These are phyloP conservation scores for Fusarium kyushuense DNA, from an alignment of 2,329 filamentous ascomycete species.

Conservation along the genomic window DNA sequence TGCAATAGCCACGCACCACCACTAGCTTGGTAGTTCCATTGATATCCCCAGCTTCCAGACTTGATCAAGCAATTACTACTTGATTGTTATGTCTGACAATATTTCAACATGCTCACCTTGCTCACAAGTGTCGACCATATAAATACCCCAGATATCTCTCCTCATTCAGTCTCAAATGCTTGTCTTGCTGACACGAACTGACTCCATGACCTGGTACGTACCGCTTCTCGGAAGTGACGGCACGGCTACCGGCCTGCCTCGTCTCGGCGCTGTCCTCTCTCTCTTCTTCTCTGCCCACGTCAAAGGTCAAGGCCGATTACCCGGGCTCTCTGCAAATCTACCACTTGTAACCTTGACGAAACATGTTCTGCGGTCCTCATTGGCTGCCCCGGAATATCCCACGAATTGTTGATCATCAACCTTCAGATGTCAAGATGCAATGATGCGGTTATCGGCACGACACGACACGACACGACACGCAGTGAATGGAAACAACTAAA, in stretches of 20 bases:
- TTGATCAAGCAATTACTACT: background rate
- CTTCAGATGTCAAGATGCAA: conserved; percentile 1
- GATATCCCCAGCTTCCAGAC: background rate
- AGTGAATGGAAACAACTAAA: background rate
- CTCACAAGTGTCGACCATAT: background rate
- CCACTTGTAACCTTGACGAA: conserved; percentile 27
- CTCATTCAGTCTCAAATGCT: background rate
- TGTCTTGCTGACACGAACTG: background rate
- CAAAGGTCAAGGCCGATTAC: conserved; percentile 23
- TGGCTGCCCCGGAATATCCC: background rate
- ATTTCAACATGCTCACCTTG: background rate
- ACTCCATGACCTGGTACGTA: conserved; percentile 20
- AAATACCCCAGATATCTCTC: background rate
- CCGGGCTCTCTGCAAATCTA: conserved; percentile 13
- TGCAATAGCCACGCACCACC: background rate
- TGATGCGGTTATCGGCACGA: conserved; percentile 5
- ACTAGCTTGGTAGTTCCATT: background rate
- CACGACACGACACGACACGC: background rate
- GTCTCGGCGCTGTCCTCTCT: conserved; percentile 42
- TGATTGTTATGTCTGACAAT: background rate
- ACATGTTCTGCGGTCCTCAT: conserved; percentile 9
- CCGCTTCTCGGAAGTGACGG: conserved; percentile 44
- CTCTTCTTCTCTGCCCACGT: conserved; percentile 18
- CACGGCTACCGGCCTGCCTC: conserved; percentile 43
- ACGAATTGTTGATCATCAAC: conserved; percentile 11